A percentile compares a stretch with the other conserved stretches of the same genome.
phyloP scores from a whole-genome alignment of 495 filamentous ascomycete genomes.

The Tuber magnatum region DNA sequence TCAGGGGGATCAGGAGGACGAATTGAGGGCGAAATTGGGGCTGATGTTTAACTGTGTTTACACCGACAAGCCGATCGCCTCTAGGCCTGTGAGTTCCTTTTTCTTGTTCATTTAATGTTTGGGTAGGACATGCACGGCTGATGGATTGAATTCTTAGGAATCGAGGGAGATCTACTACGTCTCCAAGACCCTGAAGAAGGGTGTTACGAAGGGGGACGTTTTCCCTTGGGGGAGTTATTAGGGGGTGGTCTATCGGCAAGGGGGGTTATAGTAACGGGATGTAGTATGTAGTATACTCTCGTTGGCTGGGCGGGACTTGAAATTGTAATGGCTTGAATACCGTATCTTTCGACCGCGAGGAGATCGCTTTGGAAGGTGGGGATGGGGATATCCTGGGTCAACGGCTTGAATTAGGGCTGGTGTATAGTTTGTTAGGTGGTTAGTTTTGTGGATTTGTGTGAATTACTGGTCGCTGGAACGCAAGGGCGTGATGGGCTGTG shows the following conservation, averaged over 20 bases:
- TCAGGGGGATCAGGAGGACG: conserved; percentile 76
- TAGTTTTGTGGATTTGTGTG: not conserved
- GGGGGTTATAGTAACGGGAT: not conserved
- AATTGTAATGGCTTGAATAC: not conserved
- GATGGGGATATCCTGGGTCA: not conserved
- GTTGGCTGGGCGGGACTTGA: not conserved
- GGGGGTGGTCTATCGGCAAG: not conserved
- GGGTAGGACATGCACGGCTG: conserved; percentile 1
- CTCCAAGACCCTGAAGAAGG: conserved; percentile 55
- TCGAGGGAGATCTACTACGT: conserved; percentile 86
- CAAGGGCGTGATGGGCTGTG: not conserved
- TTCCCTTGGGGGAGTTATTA: not conserved
- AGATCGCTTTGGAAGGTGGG: not conserved
- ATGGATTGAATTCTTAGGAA: conserved; percentile 54
- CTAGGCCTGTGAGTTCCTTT: conserved; percentile 61
- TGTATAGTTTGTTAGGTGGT: not conserved
- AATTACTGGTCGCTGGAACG: not conserved
- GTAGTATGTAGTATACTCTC: not conserved
- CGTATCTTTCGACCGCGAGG: not conserved
- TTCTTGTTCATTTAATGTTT: conserved; percentile 1
- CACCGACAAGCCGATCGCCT: conserved; percentile 82
- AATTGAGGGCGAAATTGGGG: conserved; percentile 62
- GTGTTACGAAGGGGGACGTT: conserved; percentile 27
- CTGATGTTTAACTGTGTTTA: conserved; percentile 70
- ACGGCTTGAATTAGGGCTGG: not conserved